A percentile compares a stretch with the other conserved stretches of the same genome.
Evolutionary conservation across 1,284 basidiomycete species (phyloP).

Genomic region (Ustilago shanxiensis): DNA sequence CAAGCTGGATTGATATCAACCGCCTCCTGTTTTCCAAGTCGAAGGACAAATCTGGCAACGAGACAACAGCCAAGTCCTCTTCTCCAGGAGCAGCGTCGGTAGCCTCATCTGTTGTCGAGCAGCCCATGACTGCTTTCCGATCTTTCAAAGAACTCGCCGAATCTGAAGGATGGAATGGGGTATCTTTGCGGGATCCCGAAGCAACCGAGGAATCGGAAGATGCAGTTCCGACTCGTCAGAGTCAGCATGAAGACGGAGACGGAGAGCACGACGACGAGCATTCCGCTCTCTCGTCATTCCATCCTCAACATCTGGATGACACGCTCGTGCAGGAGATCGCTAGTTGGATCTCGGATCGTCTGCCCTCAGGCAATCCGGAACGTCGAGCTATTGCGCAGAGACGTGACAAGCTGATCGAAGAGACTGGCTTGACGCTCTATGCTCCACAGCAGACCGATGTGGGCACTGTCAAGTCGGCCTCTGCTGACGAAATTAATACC

Average conservation of each 20-base stretch:
- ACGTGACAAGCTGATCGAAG: conserved; percentile 32
- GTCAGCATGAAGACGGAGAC: conserved; percentile 18
- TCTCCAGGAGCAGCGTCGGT: not conserved
- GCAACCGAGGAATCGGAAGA: conserved; percentile 14
- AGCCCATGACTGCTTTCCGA: conserved; percentile 19
- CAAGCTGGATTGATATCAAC: conserved; percentile 63
- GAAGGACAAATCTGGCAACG: conserved; percentile 11
- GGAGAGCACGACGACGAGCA: conserved; percentile 23
- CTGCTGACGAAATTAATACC: not conserved
- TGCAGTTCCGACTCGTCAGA: conserved; percentile 1
- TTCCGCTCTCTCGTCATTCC: conserved; percentile 34
- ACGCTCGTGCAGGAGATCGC: conserved; percentile 60
- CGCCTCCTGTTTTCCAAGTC: conserved; percentile 52
- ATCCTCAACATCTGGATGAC: conserved; percentile 45
- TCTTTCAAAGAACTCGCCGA: conserved; percentile 35
- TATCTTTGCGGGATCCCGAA: conserved; percentile 41
- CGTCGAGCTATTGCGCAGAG: conserved; percentile 52
- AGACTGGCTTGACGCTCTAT: conserved; percentile 33
- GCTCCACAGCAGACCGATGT: conserved; percentile 11
- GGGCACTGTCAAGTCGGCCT: not conserved
- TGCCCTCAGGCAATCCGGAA: conserved; percentile 57
- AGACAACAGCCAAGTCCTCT: not conserved
- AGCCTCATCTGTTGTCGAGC: not conserved
- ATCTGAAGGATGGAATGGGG: conserved; percentile 41
- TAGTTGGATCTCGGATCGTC: conserved; percentile 64